Evolutionary conservation across 257 asterid genomes (phyloP).

Genomic region (Jasminum sambac): DNA sequence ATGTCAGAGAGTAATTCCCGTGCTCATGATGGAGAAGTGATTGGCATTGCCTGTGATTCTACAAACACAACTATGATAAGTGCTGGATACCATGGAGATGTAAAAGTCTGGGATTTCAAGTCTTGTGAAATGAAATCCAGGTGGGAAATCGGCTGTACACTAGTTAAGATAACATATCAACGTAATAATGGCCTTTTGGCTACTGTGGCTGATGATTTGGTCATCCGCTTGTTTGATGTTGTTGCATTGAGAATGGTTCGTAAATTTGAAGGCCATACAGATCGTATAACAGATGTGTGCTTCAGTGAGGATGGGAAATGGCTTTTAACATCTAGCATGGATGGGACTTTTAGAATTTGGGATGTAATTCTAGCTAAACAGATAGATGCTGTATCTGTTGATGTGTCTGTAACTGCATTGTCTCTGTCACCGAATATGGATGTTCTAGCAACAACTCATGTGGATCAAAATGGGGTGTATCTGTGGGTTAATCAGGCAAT

Average conservation of each 20-base stretch:
- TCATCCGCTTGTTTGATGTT: constrained; percentile 80
- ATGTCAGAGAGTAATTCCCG: constrained; percentile 40
- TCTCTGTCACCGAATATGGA: constrained; percentile 92
- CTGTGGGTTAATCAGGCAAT: constrained; percentile 89
- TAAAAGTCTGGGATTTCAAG: constrained; percentile 89
- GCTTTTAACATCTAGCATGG: constrained; percentile 94
- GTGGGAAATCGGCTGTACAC: constrained; percentile 65
- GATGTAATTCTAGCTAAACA: constrained; percentile 83
- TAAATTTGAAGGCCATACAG: constrained; percentile 84
- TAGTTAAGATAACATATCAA: constrained; percentile 72
- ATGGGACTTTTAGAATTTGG: constrained; percentile 88
- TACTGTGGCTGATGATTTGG: constrained; percentile 75
- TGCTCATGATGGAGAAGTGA: constrained; percentile 78
- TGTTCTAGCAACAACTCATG: constrained; percentile 83
- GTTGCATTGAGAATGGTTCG: constrained; percentile 79
- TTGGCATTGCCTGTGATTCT: constrained; percentile 85
- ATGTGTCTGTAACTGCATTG: constrained; percentile 69
- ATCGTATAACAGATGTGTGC: constrained; percentile 83
- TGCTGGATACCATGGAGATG: constrained; percentile 81
- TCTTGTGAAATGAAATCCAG: constrained; percentile 54
- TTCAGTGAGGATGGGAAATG: constrained; percentile 96
- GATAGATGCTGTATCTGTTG: constrained; percentile 80
- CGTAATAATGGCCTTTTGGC: constrained; percentile 88
- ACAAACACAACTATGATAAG: constrained; percentile 75
- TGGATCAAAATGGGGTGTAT: constrained; percentile 81